A percentile compares a stretch with the other conserved stretches of the same genome.
Conservation (phyloP, 148 eudicot genomes). For the Agrostemma githago region DNA sequence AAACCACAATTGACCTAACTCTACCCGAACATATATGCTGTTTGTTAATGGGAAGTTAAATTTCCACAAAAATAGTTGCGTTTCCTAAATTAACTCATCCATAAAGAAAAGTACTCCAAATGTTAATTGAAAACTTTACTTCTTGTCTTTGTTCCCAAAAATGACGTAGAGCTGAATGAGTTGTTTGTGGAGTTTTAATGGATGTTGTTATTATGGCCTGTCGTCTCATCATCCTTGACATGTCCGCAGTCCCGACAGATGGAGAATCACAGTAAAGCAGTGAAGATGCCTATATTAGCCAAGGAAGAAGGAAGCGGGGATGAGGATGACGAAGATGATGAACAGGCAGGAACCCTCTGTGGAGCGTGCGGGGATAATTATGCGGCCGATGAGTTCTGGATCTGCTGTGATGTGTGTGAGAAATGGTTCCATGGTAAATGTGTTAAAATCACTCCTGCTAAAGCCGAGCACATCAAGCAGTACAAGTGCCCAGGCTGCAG, state of each 20-base stretch:
- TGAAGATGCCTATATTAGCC: conserved; percentile 40
- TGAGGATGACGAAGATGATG: conserved; percentile 68
- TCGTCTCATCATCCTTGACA: conserved; percentile 13
- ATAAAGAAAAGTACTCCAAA: too few relatives aligned
- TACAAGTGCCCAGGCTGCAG: conserved; percentile 84
- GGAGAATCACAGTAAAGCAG: conserved; percentile 44
- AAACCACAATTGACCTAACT: too few relatives aligned
- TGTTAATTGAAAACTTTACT: too few relatives aligned
- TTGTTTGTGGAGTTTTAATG: too few relatives aligned
- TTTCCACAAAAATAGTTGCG: too few relatives aligned
- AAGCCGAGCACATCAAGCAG: conserved; percentile 76
- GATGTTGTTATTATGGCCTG: not conserved
- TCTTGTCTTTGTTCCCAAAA: not conserved
- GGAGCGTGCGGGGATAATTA: conserved; percentile 82
- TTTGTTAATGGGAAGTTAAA: too few relatives aligned
- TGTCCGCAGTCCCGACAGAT: conserved; percentile 39
- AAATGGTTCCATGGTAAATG: conserved; percentile 94
- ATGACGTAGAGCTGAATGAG: not conserved
- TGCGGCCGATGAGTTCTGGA: conserved; percentile 66
- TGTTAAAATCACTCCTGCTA: conserved; percentile 83
- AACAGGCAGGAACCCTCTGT: conserved; percentile 60
- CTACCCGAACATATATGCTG: too few relatives aligned
- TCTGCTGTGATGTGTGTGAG: conserved; percentile 77
- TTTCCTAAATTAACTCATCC: too few relatives aligned
- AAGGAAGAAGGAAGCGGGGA: conserved; percentile 50